Base-by-base conservation (phyloP, 176 grass and related monocot species). In the Dendrocalamus sinicus region DNA sequence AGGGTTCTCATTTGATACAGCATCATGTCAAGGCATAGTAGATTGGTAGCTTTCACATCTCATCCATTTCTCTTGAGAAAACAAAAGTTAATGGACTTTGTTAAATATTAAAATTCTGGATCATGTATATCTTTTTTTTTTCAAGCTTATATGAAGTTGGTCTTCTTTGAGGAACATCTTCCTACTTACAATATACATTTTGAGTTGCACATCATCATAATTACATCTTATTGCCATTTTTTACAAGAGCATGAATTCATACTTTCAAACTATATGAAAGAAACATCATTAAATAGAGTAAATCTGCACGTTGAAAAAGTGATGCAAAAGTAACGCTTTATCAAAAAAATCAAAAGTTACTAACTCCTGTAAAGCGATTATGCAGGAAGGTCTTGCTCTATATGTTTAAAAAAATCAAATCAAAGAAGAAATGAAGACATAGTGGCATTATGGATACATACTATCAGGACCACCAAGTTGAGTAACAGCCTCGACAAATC, bases 391-490 rank as follows among this genome's bases (percentile, higher is more conserved):
- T 24, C 7, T 28, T 32, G 9, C 64, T 77, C 13, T 57, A 48
- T 82, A 66, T 78, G 37, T 72, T 82, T 67, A 37, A 39, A 8
- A 72, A 57, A 63, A 86, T 73, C 12, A 72, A 81, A 66, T 19
- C 67, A 48, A 40, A 45, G 12, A 52, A 74, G 16, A 41, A 52
- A 68, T 45, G 76, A 72, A 85, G 55, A 76, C 9, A 16, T 15
- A 74, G 4, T 39, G 72, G 63, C 10, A 28, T 12, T 45, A 67
- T 43, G 66, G 78, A 23, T 73, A 91, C 93, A 86, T 94, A 99
- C 96, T 93, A 71, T 99, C 96, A 86, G 93, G 92, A 67, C 96
- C 96, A 46, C 96, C 96, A 86, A 99, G 96, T 52, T 99, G 93
- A 80, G 96, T 86, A 78, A 99, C 93, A 41, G 96, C 93, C 78